phyloP scores from a whole-genome alignment of 2,329 filamentous ascomycete species.

The Fusarium sp. region DNA sequence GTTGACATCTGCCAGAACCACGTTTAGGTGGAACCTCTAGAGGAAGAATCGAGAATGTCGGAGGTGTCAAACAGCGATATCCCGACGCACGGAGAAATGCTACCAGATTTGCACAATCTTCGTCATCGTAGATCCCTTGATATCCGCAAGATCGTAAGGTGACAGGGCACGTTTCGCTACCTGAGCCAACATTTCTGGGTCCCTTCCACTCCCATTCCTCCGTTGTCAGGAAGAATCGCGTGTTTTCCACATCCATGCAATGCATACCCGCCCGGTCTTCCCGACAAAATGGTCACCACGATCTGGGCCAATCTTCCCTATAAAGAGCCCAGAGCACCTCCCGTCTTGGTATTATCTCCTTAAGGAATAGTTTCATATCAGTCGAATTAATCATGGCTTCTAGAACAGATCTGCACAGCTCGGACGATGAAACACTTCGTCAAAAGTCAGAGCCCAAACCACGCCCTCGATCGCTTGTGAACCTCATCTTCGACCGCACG shows the following conservation, averaged over 20 bases:
- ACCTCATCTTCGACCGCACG: constrained; percentile 68
- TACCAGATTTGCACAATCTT: not conserved
- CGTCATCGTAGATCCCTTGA: constrained; percentile 26
- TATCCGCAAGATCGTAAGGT: constrained; percentile 37
- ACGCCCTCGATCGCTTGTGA: constrained; percentile 34
- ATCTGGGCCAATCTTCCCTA: constrained; percentile 25
- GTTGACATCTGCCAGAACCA: constrained; percentile 11
- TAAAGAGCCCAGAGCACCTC: constrained; percentile 28
- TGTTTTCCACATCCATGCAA: constrained; percentile 22
- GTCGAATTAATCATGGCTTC: not conserved
- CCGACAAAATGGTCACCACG: constrained; percentile 26
- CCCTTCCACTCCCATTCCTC: constrained; percentile 6
- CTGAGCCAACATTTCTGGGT: not conserved
- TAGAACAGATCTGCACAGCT: constrained; percentile 17
- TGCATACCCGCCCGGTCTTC: constrained; percentile 13
- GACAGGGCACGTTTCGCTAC: not conserved
- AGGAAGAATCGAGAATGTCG: not conserved
- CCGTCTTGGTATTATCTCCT: constrained; percentile 24
- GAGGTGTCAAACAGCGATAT: not conserved
- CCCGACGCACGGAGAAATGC: not conserved
- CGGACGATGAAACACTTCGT: constrained; percentile 38
- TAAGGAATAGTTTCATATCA: constrained; percentile 10
- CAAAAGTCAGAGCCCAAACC: constrained; percentile 16
- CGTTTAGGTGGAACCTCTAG: not conserved
- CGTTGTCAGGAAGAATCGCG: constrained; percentile 19